Evolutionary conservation across 2,329 filamentous ascomycete genomes (phyloP), one percentile per base, ranked within the genome.

Genomic region (Penicillium frequentans): DNA sequence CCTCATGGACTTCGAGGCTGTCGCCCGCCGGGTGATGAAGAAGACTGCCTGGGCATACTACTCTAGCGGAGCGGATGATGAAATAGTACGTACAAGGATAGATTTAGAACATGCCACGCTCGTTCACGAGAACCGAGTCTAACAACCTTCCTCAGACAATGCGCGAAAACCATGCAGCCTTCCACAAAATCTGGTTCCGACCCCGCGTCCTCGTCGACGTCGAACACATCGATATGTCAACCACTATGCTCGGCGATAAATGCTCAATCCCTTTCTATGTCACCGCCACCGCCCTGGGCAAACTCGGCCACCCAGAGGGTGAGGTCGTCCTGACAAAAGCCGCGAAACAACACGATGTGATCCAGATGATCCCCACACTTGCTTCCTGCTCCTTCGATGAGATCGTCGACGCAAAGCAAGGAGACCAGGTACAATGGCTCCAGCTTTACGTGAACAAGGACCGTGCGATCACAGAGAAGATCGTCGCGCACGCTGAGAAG

Each of bases 401-500:
- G 77, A 96, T 99, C 58, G 81, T 96, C 63, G 95, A 98, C 74
- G 95, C 93, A 19, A 85, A 83, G 29, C 81, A 85, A 61, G 90
- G 84, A 45, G 88, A 89, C 61, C 93, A 97, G 75, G 86, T 92
- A 5, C 95, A 98, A 77, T 99, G 95, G 95, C 81, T 99, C 64
- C 95, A 99, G 78, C 85, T 99, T 1, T 96, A 97, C 77, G 91
- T 99, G 66, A 99, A 99, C 84, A 95, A 96, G 75, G 90, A 99
- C 79, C 89, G 95, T 55, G 84, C 83, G 31, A 93, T 99, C 75
- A 99, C 95, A 9, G 86, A 90, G 76, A 85, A 86, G 62, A 98
- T 99, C 66, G 90, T 99, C 49, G 76, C 93, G 77, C 91, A 98
- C 76, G 95, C 95, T 59, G 95, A 99, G 79, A 81, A 81, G 70